These are phyloP conservation scores for Macrophomina tecta DNA, from an alignment of 2,329 filamentous ascomycete genomes.

Conservation along the genomic window DNA sequence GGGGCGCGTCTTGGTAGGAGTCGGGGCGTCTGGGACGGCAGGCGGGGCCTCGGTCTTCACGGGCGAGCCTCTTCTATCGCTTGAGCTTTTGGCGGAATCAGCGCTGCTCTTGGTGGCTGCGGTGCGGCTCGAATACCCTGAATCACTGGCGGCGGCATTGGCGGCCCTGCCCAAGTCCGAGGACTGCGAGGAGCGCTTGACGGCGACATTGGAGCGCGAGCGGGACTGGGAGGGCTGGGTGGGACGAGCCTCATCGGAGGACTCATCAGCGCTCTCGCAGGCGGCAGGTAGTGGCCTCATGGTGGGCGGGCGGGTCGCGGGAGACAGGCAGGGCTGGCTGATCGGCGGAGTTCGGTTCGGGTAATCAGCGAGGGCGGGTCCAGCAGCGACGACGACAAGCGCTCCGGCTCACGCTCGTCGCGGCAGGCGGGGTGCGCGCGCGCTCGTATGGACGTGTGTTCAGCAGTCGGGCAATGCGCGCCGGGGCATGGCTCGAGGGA, in stretches of 20 bases:
- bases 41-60: constrained; percentile 7
- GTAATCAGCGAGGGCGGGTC: constrained; percentile 12
- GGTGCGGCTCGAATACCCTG: constrained; percentile 67
- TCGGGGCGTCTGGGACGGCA: constrained; percentile 8
- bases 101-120: constrained; percentile 57
- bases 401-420: constrained; percentile 4
- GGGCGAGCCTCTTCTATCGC: constrained; percentile 18
- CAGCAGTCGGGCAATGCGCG: constrained; percentile 24
- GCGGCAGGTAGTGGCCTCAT: constrained; percentile 6
- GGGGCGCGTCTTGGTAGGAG: constrained; percentile 1
- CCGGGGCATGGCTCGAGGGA: constrained; percentile 9
- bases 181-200: constrained; percentile 52
- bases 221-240: neutral
- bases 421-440: constrained; percentile 16
- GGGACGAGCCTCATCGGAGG: constrained; percentile 2
- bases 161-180: constrained; percentile 40
- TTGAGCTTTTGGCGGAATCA: constrained; percentile 56
- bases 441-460: neutral
- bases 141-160: constrained; percentile 56
- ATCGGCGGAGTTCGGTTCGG: constrained; percentile 24
- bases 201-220: constrained; percentile 55
- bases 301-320: neutral
- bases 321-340: neutral
- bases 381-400: constrained; percentile 6
- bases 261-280: constrained; percentile 14